Evolutionary conservation across 2,329 filamentous ascomycete genomes (phyloP), one percentile per base, ranked within the genome.

Genomic region (Clonostachys rhizophaga): DNA sequence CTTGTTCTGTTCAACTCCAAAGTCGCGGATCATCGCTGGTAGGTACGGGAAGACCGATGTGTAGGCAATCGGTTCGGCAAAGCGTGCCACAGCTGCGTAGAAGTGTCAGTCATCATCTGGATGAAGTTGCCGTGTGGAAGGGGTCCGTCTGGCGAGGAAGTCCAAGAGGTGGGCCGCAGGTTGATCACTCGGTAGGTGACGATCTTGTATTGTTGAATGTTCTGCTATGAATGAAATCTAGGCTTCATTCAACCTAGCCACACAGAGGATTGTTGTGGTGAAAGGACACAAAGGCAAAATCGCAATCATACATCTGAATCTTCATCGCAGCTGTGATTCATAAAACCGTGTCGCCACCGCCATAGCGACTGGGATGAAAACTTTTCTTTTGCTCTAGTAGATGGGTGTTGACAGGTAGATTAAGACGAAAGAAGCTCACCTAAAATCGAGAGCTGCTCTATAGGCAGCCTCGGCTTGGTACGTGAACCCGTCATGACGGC

Each of bases 11-110:
- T 79, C 74, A 14, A 95, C 74, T 10, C 86, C 83, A 53, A 95
- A 90, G 61, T 83, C 86, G 55, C 84, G 78, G 48, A 95, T 87
- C 87, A 95, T 94, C 66, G 91, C 87, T 11, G 87, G 87, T 53
- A 86, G 74, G 55, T 75, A 78, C 61, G 86, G 86, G 50, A 84
- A 84, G 52, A 89, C 81, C 20, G 84, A 88, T 13, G 86, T 89
- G 56, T 87, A 72, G 8, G 86, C 79, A 50, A 86, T 69, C 9
- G 88, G 88, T 62, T 92, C 88, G 50, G 87, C 84, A 59, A 92
- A 87, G 59, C 88, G 79, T 61, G 86, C 89, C 70, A 90, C 77
- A 62, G 86, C 87, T 90, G 33, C 11, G 35, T 16, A 18, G 24
- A 47, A 45, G 47, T 39, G 54, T 49, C 49, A 48, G 34, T 43